These are phyloP conservation scores for Rosa multiflora DNA, from an alignment of 306 rosid genomes.

Conservation along the genomic window DNA sequence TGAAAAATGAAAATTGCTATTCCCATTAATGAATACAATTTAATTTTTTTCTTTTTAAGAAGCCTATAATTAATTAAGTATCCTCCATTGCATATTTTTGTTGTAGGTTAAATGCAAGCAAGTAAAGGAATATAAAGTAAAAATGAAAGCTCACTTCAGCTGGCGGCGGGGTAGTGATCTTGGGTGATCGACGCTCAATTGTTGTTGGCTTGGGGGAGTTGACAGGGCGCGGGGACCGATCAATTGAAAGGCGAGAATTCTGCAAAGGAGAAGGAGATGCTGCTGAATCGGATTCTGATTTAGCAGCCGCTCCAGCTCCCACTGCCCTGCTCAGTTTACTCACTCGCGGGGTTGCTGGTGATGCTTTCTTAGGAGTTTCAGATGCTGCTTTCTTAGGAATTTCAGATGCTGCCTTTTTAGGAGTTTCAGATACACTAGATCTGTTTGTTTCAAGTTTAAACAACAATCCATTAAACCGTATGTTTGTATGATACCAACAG, in stretches of 20 bases:
- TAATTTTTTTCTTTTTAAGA: not conserved
- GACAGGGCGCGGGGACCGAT: constrained; percentile 74
- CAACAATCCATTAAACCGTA: constrained; percentile 12
- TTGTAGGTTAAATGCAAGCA: not conserved
- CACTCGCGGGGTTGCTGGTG: constrained; percentile 82
- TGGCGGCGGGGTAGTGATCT: constrained; percentile 46
- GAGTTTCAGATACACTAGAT: constrained; percentile 51
- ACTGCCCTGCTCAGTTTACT: constrained; percentile 50
- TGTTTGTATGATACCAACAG: not conserved
- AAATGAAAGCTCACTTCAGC: constrained; percentile 66
- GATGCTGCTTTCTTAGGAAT: constrained; percentile 7
- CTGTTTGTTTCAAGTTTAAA: constrained; percentile 53
- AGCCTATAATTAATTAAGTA: not conserved
- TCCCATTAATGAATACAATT: not conserved
- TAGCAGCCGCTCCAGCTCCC: constrained; percentile 39
- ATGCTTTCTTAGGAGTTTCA: constrained; percentile 64
- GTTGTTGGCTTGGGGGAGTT: constrained; percentile 55
- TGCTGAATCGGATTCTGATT: constrained; percentile 70
- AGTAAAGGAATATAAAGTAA: not conserved
- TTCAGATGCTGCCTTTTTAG: constrained; percentile 8
- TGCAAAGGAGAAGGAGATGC: constrained; percentile 59
- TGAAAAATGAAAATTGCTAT: not conserved
- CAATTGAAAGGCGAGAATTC: constrained; percentile 63
- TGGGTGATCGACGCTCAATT: constrained; percentile 64
- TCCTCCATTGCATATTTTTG: not conserved